Base-by-base conservation (phyloP, 495 filamentous ascomycete species). In the Penicillium bialowiezense region DNA sequence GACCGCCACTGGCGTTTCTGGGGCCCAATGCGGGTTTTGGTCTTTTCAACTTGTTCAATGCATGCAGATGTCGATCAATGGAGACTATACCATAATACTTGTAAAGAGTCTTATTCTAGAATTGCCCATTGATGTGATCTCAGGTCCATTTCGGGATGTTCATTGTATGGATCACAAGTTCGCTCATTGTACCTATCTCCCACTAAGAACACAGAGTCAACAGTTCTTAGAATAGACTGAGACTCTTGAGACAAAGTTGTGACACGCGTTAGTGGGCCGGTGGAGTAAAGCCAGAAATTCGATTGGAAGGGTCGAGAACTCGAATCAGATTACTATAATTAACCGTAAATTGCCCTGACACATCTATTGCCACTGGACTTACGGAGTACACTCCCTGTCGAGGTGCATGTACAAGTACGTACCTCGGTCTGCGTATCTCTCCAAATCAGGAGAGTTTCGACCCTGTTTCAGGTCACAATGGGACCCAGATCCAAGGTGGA, bases 221-320 rank as follows among this genome's bases (percentile, higher is more conserved):
- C n/a, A n/a, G n/a, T n/a, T n/a, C 18, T 28, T n/a, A 44, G 29
- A 45, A 45, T 45, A 45, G 21, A 13, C 32, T 35, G 43, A 35
- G 19, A 45, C 37, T 42, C 21, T 20, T 38, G n/a, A 40, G 23
- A 41, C 50, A 18, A 17, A 24, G 44, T 39, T 28, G 55, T 62
- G 59, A 62, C 61, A 59, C 61, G 61, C 58, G 58, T 64, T 64
- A 48, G 61, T 62, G 61, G 61, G 45, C 35, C 60, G 28, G 50
- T 52, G 55, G 55, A 41, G 55, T 37, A 15, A 7, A 28, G 8
- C 29, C 14, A 14, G 17, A 48, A 12, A 52, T 52, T 55, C 52
- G 50, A 59, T 59, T 62, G 59, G 61, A 59, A 50, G n/a, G 50
- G 43, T 34, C 44, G 36, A 42, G 50, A 47, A 58, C 19, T 29